phyloP scores from a whole-genome alignment of 1,284 basidiomycete species.

The Cutaneotrichosporon sp. region DNA sequence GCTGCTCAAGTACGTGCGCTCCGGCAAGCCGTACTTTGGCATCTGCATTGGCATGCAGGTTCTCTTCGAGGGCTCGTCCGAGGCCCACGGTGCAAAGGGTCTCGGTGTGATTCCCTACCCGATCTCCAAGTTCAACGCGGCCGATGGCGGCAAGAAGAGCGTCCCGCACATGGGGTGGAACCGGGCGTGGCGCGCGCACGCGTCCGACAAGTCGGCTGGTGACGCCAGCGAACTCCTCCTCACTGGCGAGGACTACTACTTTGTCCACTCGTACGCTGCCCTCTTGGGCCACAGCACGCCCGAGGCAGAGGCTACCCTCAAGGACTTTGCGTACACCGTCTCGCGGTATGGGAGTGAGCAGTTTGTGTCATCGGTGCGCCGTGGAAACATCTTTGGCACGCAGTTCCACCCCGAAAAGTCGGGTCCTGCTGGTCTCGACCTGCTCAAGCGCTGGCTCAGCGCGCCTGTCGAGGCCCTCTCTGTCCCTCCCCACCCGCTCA shows the following conservation, averaged over 20 bases:
- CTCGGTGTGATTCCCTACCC: slow-evolving; percentile 54
- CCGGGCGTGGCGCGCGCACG: slow-evolving; percentile 55
- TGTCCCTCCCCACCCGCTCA: slow-evolving; percentile 22
- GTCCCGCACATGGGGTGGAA: slow-evolving; percentile 99
- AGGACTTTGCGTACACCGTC: slow-evolving; percentile 75
- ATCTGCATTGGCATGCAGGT: slow-evolving; percentile 99
- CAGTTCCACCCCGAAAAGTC: slow-evolving; percentile 99
- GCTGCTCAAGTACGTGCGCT: slow-evolving; percentile 76
- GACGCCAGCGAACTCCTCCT: slow-evolving; percentile 51
- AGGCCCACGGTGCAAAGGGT: slow-evolving; percentile 57
- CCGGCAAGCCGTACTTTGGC: slow-evolving; percentile 91
- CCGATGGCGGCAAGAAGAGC: slow-evolving; percentile 61
- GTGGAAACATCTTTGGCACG: slow-evolving; percentile 84
- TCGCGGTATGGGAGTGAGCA: slow-evolving; percentile 91
- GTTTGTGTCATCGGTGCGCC: slow-evolving; percentile 83
- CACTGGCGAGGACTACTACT: slow-evolving; percentile 74
- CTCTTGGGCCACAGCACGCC: slow-evolving; percentile 58
- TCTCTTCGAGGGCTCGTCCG: slow-evolving; percentile 81
- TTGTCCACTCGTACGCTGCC: slow-evolving; percentile 89
- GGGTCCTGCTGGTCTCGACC: slow-evolving; percentile 79
- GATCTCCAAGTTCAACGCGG: slow-evolving; percentile 50
- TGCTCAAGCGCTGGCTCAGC: slow-evolving; percentile 81
- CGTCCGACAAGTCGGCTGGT: slow-evolving; percentile 8
- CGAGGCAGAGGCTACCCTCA: slow-evolving; percentile 52
- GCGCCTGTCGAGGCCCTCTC: slow-evolving; percentile 50